These are phyloP conservation scores for Buxus sempervirens DNA, from an alignment of 164 flowering plant genomes.

Conservation along the genomic window DNA sequence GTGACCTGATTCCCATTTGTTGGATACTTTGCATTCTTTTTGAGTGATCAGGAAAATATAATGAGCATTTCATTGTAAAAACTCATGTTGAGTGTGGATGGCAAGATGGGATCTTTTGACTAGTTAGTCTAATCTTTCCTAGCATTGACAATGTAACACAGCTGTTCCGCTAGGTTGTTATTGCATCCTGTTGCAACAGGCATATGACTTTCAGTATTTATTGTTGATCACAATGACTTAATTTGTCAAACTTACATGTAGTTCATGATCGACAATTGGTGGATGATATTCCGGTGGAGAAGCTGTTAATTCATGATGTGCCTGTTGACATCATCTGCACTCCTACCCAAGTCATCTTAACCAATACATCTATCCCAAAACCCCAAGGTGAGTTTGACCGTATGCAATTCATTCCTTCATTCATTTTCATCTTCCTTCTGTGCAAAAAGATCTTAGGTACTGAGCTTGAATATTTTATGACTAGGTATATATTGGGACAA, in stretches of 20 bases:
- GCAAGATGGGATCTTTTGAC: neutral
- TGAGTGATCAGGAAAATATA: neutral
- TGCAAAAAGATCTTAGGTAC: neutral
- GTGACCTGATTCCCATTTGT: too few species aligned
- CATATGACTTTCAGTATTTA: neutral
- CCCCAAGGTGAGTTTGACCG: slow-evolving; percentile 58
- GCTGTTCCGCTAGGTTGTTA: neutral
- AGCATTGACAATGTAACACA: neutral
- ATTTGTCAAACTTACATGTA: slow-evolving; percentile 20
- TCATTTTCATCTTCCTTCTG: neutral
- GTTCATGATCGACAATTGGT: slow-evolving; percentile 84
- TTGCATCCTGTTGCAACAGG: neutral
- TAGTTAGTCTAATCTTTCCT: neutral
- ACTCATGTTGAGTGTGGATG: too few species aligned
- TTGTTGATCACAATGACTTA: neutral
- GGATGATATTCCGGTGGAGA: slow-evolving; percentile 79
- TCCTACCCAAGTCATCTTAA: slow-evolving; percentile 72
- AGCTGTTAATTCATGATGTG: slow-evolving; percentile 78
- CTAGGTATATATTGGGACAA: slow-evolving; percentile 90
- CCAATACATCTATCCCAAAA: slow-evolving; percentile 73
- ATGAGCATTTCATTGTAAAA: neutral
- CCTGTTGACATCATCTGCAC: slow-evolving; percentile 91
- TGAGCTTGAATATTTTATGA: slow-evolving; percentile 4
- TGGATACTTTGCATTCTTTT: too few species aligned
- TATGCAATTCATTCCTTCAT: neutral